Evolutionary conservation across 768 basidiomycete species (phyloP), one percentile per base, ranked within the genome.

Genomic region (Mycena capillaripes): DNA sequence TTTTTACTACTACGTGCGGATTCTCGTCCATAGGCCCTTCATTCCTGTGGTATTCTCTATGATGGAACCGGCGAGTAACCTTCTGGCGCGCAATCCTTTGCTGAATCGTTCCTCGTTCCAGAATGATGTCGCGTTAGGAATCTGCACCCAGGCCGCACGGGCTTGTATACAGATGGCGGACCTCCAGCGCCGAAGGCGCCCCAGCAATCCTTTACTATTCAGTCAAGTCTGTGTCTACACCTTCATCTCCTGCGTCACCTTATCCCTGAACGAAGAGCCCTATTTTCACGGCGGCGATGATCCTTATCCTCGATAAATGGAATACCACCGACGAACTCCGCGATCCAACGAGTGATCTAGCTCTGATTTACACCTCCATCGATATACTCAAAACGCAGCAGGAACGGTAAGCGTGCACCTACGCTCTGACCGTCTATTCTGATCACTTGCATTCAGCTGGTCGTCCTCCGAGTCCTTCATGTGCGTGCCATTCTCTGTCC

Each of bases 81-180:
- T 42, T 32, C 17, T 32, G 17, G n/a, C 40, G 14, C 23, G 50
- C 23, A 21, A 44, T 12, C 27, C 10, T 34, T n/a, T 23, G 21
- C 29, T 23, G 30, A 50, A 3, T 12, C 9, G 27, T 17, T 30
- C 27, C 3, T 3, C 4, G n/a, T 32, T 46, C 36, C 19, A 44
- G 55, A 21, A 58, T 19, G 29, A 29, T 11, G 10, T 29, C 30
- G 46, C 68, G 8, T 38, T 69, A 2, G 44, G 23, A 23, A 52
- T 71, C 56, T 71, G 70, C 63, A 50, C 8, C 42, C 25, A 48
- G 3, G 70, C 70, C 23, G 70, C 62, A 10, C 70, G 70, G 16
- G 44, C 55, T 14, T 57, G 53, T n/a, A 64, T 56, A 4, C 21
- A 55, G 0, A 44, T 71, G 1, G 56, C 63, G 34, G 56, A 71